Conservation (phyloP, 1,284 basidiomycete genomes). For the Naganishia cerealis region DNA sequence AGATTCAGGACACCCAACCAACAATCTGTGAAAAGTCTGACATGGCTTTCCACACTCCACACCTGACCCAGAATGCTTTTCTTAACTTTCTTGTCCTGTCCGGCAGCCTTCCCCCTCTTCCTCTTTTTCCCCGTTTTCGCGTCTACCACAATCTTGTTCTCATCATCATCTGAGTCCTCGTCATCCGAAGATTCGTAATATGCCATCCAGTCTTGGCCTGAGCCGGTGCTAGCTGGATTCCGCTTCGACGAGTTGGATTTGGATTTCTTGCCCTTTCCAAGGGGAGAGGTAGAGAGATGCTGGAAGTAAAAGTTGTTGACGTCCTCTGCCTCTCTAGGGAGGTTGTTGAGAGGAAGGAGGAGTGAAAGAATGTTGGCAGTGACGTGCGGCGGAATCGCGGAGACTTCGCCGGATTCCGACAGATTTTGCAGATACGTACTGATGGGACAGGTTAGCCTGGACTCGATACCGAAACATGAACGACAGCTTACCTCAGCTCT, state of each 20-base stretch:
- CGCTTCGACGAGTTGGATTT: slow-evolving; percentile 22
- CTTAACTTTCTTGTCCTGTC: slow-evolving; percentile 38
- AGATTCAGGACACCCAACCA: slow-evolving; percentile 45
- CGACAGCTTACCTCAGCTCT: slow-evolving; percentile 66
- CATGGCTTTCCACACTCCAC: slow-evolving; percentile 40
- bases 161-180: slow-evolving; percentile 49
- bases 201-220: slow-evolving; percentile 50
- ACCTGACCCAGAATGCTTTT: slow-evolving; percentile 49
- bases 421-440: slow-evolving; percentile 17
- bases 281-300: slow-evolving; percentile 57
- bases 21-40: slow-evolving; percentile 43
- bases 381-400: slow-evolving; percentile 5
- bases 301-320: slow-evolving; percentile 84
- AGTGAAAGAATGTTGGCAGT: slow-evolving; percentile 68
- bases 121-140: slow-evolving; percentile 49
- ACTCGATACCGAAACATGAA: slow-evolving; percentile 30
- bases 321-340: slow-evolving; percentile 73
- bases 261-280: slow-evolving; percentile 31
- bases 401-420: slow-evolving; percentile 14
- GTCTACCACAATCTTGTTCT: slow-evolving; percentile 57
- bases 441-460: neutral
- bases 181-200: slow-evolving; percentile 50
- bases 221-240: slow-evolving; percentile 33
- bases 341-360: slow-evolving; percentile 74
- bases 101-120: slow-evolving; percentile 37